phyloP scores from a whole-genome alignment of 371 early-diverging fungal species.

The Saksenaea oblongispora region DNA sequence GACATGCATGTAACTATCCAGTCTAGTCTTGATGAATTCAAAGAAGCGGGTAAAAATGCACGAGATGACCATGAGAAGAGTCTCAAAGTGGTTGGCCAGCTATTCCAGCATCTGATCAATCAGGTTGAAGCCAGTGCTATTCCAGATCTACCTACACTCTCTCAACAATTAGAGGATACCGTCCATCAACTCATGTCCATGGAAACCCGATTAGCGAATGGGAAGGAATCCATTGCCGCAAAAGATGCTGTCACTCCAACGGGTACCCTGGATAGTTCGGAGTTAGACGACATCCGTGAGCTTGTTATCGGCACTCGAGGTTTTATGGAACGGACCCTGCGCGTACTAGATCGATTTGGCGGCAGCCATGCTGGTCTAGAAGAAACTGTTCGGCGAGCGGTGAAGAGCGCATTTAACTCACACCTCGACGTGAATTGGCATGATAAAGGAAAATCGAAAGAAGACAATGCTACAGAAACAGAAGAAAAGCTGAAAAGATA shows the following conservation, averaged over 20 bases:
- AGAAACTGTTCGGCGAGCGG: constrained; percentile 44
- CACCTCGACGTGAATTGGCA: constrained; percentile 32
- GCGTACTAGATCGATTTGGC: constrained; percentile 34
- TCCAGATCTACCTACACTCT: constrained; percentile 33
- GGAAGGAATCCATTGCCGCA: background rate
- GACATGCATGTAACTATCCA: background rate
- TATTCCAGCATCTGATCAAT: constrained; percentile 34
- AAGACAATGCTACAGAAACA: constrained; percentile 13
- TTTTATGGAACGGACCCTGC: constrained; percentile 41
- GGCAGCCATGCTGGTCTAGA: constrained; percentile 37
- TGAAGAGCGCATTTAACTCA: constrained; percentile 43
- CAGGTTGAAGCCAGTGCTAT: constrained; percentile 39
- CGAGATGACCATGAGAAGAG: constrained; percentile 40
- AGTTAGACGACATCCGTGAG: constrained; percentile 25
- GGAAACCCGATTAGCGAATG: background rate
- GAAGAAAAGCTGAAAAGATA: constrained; percentile 46
- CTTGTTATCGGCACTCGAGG: constrained; percentile 38
- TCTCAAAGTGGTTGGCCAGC: constrained; percentile 37
- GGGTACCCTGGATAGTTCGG: constrained; percentile 14
- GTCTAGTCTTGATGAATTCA: constrained; percentile 16
- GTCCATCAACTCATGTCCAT: constrained; percentile 25
- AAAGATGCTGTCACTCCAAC: background rate
- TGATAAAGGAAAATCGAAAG: constrained; percentile 22
- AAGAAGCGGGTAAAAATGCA: constrained; percentile 18
- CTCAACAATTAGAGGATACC: constrained; percentile 37